phyloP scores from a whole-genome alignment of 2,329 filamentous ascomycete genomes.

The Neonectria faginata region DNA sequence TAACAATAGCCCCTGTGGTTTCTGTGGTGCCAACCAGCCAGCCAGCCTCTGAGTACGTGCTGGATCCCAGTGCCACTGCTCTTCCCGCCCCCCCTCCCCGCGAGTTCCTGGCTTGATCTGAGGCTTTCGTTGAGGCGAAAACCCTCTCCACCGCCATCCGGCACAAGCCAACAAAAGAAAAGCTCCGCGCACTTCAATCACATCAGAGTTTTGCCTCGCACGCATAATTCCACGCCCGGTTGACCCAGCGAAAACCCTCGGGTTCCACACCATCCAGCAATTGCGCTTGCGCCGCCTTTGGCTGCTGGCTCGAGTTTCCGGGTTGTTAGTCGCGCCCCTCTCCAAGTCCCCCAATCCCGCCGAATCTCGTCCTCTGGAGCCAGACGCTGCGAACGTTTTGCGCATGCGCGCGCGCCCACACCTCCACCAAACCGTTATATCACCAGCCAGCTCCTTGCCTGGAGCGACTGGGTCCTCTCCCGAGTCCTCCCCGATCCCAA shows the following conservation, averaged over 20 bases:
- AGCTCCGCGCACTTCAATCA: conserved; percentile 28
- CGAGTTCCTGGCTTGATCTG: conserved; percentile 15
- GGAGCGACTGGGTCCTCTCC: conserved; percentile 35
- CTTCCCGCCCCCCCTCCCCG: background rate
- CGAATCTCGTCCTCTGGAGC: conserved; percentile 40
- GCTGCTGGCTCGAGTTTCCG: conserved; percentile 31
- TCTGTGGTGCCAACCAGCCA: conserved; percentile 10
- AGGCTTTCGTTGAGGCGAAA: conserved; percentile 21
- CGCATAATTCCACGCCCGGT: conserved; percentile 33
- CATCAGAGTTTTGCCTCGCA: conserved; percentile 44
- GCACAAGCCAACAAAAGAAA: conserved; percentile 23
- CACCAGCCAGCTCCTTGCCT: conserved; percentile 44
- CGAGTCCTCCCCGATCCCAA: conserved; percentile 25
- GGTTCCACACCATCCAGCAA: conserved; percentile 43
- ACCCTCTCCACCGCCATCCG: conserved; percentile 20
- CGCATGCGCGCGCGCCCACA: conserved; percentile 43
- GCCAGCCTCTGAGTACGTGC: background rate
- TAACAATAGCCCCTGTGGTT: background rate
- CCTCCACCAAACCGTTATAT: conserved; percentile 47
- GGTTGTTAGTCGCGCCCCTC: conserved; percentile 42
- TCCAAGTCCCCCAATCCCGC: conserved; percentile 35
- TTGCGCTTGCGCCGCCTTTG: conserved; percentile 36
- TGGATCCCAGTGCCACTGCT: background rate
- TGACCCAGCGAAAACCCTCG: conserved; percentile 44
- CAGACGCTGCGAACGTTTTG: conserved; percentile 44